Conservation (phyloP, 2,329 filamentous ascomycete genomes). For the Cladosporium sp. region DNA sequence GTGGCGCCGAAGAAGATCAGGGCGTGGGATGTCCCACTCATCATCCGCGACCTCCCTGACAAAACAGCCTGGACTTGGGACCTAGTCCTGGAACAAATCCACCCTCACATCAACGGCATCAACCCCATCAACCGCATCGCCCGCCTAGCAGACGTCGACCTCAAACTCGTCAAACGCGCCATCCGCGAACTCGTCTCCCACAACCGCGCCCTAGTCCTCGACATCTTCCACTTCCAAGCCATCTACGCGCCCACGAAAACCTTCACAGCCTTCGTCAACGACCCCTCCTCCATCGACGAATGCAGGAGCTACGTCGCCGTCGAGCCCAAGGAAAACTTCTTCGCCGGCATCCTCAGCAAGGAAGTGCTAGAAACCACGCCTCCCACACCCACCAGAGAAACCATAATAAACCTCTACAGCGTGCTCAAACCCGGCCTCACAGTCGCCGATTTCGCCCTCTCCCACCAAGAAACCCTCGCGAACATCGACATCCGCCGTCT, state of each 20-base stretch:
- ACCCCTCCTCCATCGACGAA: constrained; percentile 75
- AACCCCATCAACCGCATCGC: constrained; percentile 86
- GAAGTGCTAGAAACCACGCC: constrained; percentile 1
- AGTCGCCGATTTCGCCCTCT: constrained; percentile 80
- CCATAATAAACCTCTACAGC: constrained; percentile 76
- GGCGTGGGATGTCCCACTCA: constrained; percentile 85
- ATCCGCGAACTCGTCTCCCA: constrained; percentile 90
- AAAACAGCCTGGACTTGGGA: constrained; percentile 67
- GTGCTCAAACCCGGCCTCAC: constrained; percentile 76
- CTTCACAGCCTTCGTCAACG: constrained; percentile 72
- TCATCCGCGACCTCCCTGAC: constrained; percentile 48
- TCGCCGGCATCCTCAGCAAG: constrained; percentile 5
- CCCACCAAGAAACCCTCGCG: constrained; percentile 65
- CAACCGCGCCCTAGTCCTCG: constrained; percentile 80
- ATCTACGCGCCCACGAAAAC: constrained; percentile 82
- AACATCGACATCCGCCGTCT: constrained; percentile 85
- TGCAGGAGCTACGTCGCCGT: constrained; percentile 77
- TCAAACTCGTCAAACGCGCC: constrained; percentile 79
- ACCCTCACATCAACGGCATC: constrained; percentile 84
- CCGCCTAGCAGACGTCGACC: constrained; percentile 75
- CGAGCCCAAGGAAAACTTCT: constrained; percentile 16
- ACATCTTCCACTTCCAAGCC: constrained; percentile 90
- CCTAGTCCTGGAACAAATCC: constrained; percentile 71
- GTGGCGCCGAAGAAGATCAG: constrained; percentile 65
- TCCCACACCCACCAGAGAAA: constrained; percentile 21